Percentiles rank a stretch among this genome's conserved stretches.
phyloP scores from a whole-genome alignment of 768 basidiomycete genomes.

The Cystobasidiopsis lactophilus region DNA sequence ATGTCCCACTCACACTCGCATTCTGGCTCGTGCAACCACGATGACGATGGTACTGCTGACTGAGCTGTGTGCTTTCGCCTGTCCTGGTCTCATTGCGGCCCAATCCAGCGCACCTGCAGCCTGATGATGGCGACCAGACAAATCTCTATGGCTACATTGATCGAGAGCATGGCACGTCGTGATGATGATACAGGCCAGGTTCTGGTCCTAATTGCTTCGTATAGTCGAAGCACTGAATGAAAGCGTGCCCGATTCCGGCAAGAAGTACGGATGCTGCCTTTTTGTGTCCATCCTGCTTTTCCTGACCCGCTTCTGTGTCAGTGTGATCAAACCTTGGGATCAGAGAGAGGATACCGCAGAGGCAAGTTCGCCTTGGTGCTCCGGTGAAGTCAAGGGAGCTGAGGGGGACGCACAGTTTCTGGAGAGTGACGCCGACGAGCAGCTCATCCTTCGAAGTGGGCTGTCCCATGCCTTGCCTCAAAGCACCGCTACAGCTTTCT shows the following conservation, averaged over 20 bases:
- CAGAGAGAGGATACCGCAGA: background rate
- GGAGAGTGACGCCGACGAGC: conserved; percentile 4
- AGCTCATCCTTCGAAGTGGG: background rate
- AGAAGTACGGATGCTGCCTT: no score
- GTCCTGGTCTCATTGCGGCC: no score
- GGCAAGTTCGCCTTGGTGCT: background rate
- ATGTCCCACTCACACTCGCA: background rate
- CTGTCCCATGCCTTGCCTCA: background rate
- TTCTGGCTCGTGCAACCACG: background rate
- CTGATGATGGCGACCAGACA: background rate
- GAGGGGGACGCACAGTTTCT: background rate
- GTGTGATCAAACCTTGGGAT: conserved; percentile 2
- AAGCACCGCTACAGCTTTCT: background rate
- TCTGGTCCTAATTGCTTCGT: background rate
- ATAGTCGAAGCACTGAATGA: conserved; percentile 1
- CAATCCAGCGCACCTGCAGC: background rate
- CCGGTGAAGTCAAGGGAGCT: background rate
- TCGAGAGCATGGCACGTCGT: background rate
- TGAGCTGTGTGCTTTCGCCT: background rate
- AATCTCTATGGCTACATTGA: background rate
- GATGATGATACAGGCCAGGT: background rate
- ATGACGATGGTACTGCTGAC: background rate
- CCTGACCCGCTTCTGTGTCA: background rate
- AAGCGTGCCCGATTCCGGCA: background rate
- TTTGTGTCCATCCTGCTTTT: no score